A percentile compares a stretch with the other conserved stretches of the same genome.
These are phyloP conservation scores for Seiridium cupressi DNA, from an alignment of 2,329 filamentous ascomycete species.

Conservation along the genomic window DNA sequence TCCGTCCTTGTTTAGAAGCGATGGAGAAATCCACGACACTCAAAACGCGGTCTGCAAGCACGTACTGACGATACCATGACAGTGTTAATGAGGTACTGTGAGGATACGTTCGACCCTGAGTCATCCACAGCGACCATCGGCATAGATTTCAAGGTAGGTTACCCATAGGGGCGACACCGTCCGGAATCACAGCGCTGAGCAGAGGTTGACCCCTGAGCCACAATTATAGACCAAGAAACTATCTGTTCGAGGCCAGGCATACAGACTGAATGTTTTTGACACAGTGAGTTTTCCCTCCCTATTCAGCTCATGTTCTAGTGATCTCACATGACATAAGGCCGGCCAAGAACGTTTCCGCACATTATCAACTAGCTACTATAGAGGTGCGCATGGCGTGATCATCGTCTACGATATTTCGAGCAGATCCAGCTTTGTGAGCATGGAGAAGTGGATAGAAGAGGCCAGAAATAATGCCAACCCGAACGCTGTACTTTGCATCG, in stretches of 20 bases:
- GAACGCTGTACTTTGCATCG: conserved; percentile 47
- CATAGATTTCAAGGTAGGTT: conserved; percentile 52
- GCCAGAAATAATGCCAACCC: conserved; percentile 47
- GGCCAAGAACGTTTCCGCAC: conserved; percentile 49
- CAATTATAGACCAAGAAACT: conserved; percentile 48
- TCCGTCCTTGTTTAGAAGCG: neutral
- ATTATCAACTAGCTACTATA: conserved; percentile 49
- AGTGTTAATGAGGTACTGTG: conserved; percentile 55
- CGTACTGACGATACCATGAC: neutral
- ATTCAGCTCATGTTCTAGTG: neutral
- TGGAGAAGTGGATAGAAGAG: conserved; percentile 55
- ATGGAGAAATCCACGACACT: too few species aligned
- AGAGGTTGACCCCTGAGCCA: neutral
- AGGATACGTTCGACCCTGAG: conserved; percentile 56
- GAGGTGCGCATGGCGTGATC: conserved; percentile 47
- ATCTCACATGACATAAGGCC: conserved; percentile 25
- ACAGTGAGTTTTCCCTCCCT: conserved; percentile 22
- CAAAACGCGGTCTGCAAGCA: too few species aligned
- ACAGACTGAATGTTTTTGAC: conserved; percentile 52
- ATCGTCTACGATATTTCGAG: conserved; percentile 49
- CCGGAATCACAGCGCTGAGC: neutral
- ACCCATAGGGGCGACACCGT: neutral
- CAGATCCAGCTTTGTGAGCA: conserved; percentile 47
- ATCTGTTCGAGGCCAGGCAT: conserved; percentile 48
- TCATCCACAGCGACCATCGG: conserved; percentile 54